Evolutionary conservation across 768 basidiomycete species (phyloP), one percentile per base, ranked within the genome.

Genomic region (Termitomyces sp.): DNA sequence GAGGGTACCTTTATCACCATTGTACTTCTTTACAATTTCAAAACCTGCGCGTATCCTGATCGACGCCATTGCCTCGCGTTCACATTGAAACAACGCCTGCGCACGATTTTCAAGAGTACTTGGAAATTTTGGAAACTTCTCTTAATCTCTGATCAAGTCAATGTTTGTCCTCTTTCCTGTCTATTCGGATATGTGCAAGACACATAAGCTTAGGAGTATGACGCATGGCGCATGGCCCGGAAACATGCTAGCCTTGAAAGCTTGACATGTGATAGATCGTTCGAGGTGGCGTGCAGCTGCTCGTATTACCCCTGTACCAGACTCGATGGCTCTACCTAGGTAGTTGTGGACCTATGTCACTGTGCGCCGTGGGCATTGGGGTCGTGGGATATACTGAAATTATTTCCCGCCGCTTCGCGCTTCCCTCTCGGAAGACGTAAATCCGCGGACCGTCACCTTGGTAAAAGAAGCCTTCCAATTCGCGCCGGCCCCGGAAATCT

Each of bases 361-460:
- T n/a, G n/a, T 35, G 30, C n/a, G 20, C 32, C 42, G 20, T 54
- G 40, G 50, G 50, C 36, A 6, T 42, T 20, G n/a, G 7, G 9
- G 40, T 9, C n/a, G 40, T 42, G 40, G 40, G 40, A 9, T 42
- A 42, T 20, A 42, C 38, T 28, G 28, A 42, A 12, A 28, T 42
- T 40, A 53, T 53, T 53, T 53, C 4, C 40, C n/a, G 44, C 46
- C 35, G 46, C 44, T 48, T 43, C 24, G 33, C 7, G 20, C 45
- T 55, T 35, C 35, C 40, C 40, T 55, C 26, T 33, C 33, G 36
- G 54, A 26, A 48, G 47, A 69, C 69, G 64, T 48, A 72, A 67
- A 66, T 68, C 75, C 75, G 75, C 76, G 75, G 76, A 71, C 52
- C 74, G 74, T 76, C 70, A 66, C 56, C 68, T 68, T 59, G 67